phyloP scores from a whole-genome alignment of 176 grass and related monocot genomes.

The Paspalum vaginatum region DNA sequence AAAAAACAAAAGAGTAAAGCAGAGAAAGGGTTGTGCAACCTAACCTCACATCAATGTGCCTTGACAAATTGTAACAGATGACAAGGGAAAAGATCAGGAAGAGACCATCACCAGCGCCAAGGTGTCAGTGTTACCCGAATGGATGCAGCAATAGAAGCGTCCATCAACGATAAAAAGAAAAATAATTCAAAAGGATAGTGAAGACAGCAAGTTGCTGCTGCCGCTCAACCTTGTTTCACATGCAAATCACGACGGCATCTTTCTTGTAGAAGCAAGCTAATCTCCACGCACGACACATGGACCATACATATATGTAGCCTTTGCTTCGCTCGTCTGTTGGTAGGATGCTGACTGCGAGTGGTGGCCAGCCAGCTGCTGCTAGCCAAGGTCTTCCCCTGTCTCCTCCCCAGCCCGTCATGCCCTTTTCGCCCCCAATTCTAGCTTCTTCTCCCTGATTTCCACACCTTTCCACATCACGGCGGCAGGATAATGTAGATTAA shows the following conservation, averaged over 20 bases:
- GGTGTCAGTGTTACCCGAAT: conserved; percentile 23
- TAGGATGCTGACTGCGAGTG: conserved; percentile 31
- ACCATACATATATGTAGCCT: not conserved
- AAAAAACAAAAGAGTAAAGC: not conserved
- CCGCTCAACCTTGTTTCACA: conserved; percentile 12
- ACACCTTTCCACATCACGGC: conserved; percentile 36
- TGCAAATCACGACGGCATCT: conserved; percentile 28
- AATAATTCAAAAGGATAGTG: not conserved
- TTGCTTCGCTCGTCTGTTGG: conserved; percentile 24
- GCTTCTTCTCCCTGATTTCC: conserved; percentile 34
- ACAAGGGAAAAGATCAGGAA: not conserved
- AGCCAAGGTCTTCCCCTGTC: not conserved
- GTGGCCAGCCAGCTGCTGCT: not conserved
- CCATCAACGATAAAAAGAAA: not conserved
- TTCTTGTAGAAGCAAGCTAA: conserved; percentile 40
- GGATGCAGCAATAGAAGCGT: conserved; percentile 20
- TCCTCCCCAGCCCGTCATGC: not conserved
- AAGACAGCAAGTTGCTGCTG: conserved; percentile 19
- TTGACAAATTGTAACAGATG: conserved; percentile 32
- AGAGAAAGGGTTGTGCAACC: conserved; percentile 38
- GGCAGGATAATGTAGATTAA: conserved; percentile 40
- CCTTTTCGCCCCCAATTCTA: not conserved
- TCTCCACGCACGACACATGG: not conserved
- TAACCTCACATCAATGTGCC: conserved; percentile 40
- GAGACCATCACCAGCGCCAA: conserved; percentile 25